A percentile compares a stretch with the other conserved stretches of the same genome.
phyloP scores from a whole-genome alignment of 805 yeast species.

The Priceomyces melissophilus region DNA sequence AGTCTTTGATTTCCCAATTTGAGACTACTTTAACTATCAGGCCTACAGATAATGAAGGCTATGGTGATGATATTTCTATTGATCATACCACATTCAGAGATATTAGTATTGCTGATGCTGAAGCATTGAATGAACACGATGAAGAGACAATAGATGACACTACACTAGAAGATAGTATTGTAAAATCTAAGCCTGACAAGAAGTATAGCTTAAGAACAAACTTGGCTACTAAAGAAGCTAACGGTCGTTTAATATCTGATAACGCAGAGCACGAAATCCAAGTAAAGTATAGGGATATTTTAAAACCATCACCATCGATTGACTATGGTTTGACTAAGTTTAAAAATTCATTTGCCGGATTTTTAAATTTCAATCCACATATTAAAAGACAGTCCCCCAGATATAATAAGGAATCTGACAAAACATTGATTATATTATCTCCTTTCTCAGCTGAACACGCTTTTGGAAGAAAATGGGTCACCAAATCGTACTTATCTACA shows the following conservation, averaged over 20 bases:
- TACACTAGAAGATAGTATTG: slow-evolving; percentile 29
- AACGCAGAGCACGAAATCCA: slow-evolving; percentile 8
- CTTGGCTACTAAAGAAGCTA: slow-evolving; percentile 13
- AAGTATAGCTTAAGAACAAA: slow-evolving; percentile 27
- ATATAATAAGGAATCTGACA: slow-evolving; percentile 34
- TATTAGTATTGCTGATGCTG: slow-evolving; percentile 29
- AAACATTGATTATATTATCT: slow-evolving; percentile 59
- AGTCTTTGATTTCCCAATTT: slow-evolving; percentile 39
- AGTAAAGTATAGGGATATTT: slow-evolving; percentile 24
- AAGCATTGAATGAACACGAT: slow-evolving; percentile 7
- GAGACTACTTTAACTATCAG: slow-evolving; percentile 42
- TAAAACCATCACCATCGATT: slow-evolving; percentile 33
- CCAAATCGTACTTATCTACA: slow-evolving; percentile 60
- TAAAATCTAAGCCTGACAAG: slow-evolving; percentile 32
- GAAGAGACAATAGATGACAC: slow-evolving; percentile 35
- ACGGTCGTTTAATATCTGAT: neutral
- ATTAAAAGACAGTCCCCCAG: slow-evolving; percentile 39
- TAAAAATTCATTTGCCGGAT: slow-evolving; percentile 42
- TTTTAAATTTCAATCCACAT: slow-evolving; percentile 40
- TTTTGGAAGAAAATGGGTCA: slow-evolving; percentile 74
- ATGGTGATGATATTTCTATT: slow-evolving; percentile 37
- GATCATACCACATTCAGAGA: slow-evolving; percentile 38
- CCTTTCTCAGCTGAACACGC: slow-evolving; percentile 70
- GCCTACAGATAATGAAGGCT: slow-evolving; percentile 33
- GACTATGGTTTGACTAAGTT: slow-evolving; percentile 36